A percentile compares a stretch with the other conserved stretches of the same genome.
Evolutionary conservation across 768 basidiomycete genomes (phyloP).

Genomic region (Boletus coccyginus): DNA sequence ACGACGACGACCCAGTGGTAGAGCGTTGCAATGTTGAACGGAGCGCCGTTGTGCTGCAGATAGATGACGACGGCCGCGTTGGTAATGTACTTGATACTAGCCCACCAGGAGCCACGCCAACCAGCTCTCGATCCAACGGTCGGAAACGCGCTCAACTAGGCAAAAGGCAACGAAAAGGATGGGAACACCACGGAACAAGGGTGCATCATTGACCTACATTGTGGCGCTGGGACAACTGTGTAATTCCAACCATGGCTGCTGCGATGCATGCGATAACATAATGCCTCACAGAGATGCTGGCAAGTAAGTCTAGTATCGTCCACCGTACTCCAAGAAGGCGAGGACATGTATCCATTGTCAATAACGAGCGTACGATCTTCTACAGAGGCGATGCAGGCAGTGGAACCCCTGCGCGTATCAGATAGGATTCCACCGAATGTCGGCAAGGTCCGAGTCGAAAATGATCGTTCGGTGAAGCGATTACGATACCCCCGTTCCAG

Average conservation of each 20-base stretch:
- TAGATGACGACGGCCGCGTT: conserved; percentile 6
- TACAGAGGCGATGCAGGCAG: no score
- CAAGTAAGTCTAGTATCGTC: not conserved
- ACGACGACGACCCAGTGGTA: conserved; percentile 40
- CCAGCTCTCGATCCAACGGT: conserved; percentile 21
- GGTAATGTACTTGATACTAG: conserved; percentile 14
- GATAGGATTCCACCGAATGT: no score
- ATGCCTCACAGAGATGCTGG: not conserved
- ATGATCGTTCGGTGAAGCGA: no score
- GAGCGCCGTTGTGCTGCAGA: conserved; percentile 21
- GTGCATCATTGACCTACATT: not conserved
- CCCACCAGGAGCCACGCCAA: conserved; percentile 28
- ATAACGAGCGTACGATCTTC: not conserved
- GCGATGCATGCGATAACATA: not conserved
- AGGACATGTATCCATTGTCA: not conserved
- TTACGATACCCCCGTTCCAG: no score
- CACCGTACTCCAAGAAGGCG: not conserved
- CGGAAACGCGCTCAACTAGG: conserved; percentile 28
- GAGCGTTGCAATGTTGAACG: conserved; percentile 31
- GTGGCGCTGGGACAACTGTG: not conserved
- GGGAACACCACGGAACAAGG: not conserved
- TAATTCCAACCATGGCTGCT: not conserved
- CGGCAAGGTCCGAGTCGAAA: not conserved
- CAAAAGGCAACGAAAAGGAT: not conserved
- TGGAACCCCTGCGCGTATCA: no score